Percentiles rank a stretch among this genome's conserved stretches.
Conservation (phyloP, 805 yeast genomes). For the Candida insectalens region DNA sequence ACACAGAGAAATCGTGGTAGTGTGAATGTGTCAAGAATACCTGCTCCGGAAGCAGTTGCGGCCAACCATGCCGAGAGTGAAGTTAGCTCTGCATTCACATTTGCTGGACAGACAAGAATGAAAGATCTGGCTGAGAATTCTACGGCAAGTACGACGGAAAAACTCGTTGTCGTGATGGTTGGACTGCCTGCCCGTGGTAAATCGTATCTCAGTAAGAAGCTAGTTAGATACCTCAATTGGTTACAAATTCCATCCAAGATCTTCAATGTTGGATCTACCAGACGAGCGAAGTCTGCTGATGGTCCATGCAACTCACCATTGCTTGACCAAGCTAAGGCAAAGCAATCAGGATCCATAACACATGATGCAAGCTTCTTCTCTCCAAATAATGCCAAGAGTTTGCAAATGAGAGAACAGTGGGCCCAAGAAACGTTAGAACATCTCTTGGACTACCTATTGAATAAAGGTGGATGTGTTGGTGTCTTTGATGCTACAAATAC, state of each 20-base stretch:
- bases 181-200: slow-evolving; percentile 95
- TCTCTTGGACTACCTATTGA: slow-evolving; percentile 67
- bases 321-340: slow-evolving; percentile 26
- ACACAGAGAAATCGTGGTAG: slow-evolving; percentile 12
- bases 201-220: slow-evolving; percentile 84
- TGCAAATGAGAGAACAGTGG: slow-evolving; percentile 79
- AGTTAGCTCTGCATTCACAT: slow-evolving; percentile 64
- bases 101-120: slow-evolving; percentile 85
- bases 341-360: slow-evolving; percentile 9
- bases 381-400: slow-evolving; percentile 62
- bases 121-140: slow-evolving; percentile 70
- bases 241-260: slow-evolving; percentile 83
- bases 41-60: slow-evolving; percentile 1
- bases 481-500: slow-evolving; percentile 83
- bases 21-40: no score
- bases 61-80: neutral
- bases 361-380: slow-evolving; percentile 83
- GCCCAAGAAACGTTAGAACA: slow-evolving; percentile 90
- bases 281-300: slow-evolving; percentile 56
- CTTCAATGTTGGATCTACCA: slow-evolving; percentile 92
- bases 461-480: slow-evolving; percentile 85
- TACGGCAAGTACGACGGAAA: slow-evolving; percentile 48
- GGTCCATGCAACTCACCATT: slow-evolving; percentile 60
- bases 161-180: slow-evolving; percentile 91
- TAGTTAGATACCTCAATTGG: slow-evolving; percentile 88